Evolutionary conservation across 108 stramenopile genomes (phyloP).

Genomic region (Cyclotella atomus): DNA sequence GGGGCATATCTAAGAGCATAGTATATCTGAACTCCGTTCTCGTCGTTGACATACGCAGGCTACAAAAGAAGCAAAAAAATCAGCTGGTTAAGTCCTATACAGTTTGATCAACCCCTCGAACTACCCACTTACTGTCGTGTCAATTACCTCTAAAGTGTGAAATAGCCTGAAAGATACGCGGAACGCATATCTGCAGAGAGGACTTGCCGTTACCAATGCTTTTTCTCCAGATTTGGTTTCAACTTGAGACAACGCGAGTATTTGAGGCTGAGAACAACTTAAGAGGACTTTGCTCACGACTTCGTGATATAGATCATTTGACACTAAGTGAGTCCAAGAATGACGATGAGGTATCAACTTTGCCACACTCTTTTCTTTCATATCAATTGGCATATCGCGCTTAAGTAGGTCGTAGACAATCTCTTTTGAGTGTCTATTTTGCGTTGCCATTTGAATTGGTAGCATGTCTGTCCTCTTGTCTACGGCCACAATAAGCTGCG

Average conservation of each 20-base stretch:
- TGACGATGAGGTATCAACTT: constrained; percentile 81
- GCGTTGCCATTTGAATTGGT: constrained; percentile 88
- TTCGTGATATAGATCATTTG: constrained; percentile 83
- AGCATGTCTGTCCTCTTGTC: constrained; percentile 84
- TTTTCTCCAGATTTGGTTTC: constrained; percentile 83
- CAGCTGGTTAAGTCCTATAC: background rate
- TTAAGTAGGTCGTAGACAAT: constrained; percentile 86
- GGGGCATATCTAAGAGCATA: constrained; percentile 85
- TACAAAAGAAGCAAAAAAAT: constrained; percentile 29
- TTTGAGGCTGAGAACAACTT: constrained; percentile 84
- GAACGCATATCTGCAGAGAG: constrained; percentile 89
- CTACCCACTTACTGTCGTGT: constrained; percentile 18
- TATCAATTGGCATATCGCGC: constrained; percentile 85
- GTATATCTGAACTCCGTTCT: constrained; percentile 86
- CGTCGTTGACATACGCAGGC: constrained; percentile 79
- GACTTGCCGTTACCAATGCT: constrained; percentile 78
- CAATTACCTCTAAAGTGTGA: constrained; percentile 84
- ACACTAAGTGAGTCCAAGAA: constrained; percentile 90
- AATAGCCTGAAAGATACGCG: constrained; percentile 88
- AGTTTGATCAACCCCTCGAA: background rate
- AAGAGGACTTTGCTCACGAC: constrained; percentile 86
- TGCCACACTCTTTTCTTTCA: constrained; percentile 78
- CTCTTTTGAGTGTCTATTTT: constrained; percentile 81
- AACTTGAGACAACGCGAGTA: constrained; percentile 81
- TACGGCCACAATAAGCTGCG: constrained; percentile 64